Evolutionary conservation across 495 filamentous ascomycete genomes (phyloP).

Genomic region (Penicillium verhagenii): DNA sequence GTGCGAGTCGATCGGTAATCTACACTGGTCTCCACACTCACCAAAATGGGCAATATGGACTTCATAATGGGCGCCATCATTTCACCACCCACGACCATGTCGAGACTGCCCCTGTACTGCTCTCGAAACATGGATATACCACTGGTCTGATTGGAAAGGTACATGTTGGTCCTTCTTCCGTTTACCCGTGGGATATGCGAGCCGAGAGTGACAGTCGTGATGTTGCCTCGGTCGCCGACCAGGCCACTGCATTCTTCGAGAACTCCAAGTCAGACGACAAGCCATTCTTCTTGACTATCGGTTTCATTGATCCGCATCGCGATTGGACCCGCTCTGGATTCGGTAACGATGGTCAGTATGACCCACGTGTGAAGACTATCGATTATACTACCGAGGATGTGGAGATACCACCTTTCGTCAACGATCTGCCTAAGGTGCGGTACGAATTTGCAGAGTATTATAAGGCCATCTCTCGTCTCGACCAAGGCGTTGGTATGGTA

Average conservation of each 20-base stretch:
- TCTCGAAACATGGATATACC: constrained; percentile 33
- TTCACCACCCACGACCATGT: constrained; percentile 45
- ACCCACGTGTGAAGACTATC: constrained; percentile 12
- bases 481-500: constrained; percentile 42
- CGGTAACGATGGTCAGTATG: constrained; percentile 33
- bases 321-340: constrained; percentile 40
- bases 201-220: constrained; percentile 38
- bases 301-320: constrained; percentile 46
- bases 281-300: constrained; percentile 45
- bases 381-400: constrained; percentile 26
- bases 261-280: constrained; percentile 19
- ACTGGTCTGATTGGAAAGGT: constrained; percentile 48
- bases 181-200: constrained; percentile 42
- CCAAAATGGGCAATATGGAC: constrained; percentile 47
- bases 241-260: constrained; percentile 34
- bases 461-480: constrained; percentile 36
- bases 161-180: constrained; percentile 39
- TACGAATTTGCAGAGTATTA: constrained; percentile 46
- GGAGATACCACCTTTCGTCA: constrained; percentile 33
- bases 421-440: constrained; percentile 35
- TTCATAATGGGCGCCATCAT: constrained; percentile 31
- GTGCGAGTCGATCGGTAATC: constrained; percentile 41
- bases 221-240: constrained; percentile 32
- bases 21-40: constrained; percentile 50
- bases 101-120: constrained; percentile 36